Percentiles rank a stretch among this genome's conserved stretches.
phyloP scores from a whole-genome alignment of 208 protist genomes.

The Entamoeba histolytica region DNA sequence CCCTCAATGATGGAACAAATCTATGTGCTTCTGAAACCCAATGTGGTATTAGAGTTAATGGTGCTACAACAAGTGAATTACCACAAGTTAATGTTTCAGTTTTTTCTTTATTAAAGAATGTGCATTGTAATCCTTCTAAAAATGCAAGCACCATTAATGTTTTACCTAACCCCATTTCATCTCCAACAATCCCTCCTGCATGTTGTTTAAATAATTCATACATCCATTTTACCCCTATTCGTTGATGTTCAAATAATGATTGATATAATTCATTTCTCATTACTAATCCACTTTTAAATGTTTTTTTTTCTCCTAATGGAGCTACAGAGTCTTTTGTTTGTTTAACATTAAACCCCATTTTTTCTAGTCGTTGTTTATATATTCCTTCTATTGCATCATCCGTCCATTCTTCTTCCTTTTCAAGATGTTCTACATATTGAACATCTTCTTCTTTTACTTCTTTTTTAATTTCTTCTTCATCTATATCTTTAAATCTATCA shows the following conservation, averaged over 20 bases:
- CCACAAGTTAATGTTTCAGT: neutral
- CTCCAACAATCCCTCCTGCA: conserved; percentile 31
- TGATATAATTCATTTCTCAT: neutral
- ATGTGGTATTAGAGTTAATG: conserved; percentile 13
- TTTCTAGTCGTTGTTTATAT: neutral
- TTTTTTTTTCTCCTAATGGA: neutral
- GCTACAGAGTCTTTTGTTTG: neutral
- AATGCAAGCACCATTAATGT: conserved; percentile 22
- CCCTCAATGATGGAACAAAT: neutral
- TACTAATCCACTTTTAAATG: neutral
- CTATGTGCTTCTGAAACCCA: conserved; percentile 14
- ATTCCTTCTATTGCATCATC: neutral
- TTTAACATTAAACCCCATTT: neutral
- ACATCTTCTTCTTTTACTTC: neutral
- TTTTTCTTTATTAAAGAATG: conserved; percentile 1
- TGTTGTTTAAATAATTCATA: conserved; percentile 9
- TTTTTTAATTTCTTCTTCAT: neutral
- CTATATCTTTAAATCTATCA: too few species aligned
- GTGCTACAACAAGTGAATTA: neutral
- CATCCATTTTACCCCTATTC: conserved; percentile 30
- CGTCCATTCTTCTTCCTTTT: neutral
- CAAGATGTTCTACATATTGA: neutral
- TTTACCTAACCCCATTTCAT: conserved; percentile 41
- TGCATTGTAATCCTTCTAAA: neutral
- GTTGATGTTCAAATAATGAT: conserved; percentile 14